phyloP scores from a whole-genome alignment of 73 alveolate genomes.

The Chromera velia region DNA sequence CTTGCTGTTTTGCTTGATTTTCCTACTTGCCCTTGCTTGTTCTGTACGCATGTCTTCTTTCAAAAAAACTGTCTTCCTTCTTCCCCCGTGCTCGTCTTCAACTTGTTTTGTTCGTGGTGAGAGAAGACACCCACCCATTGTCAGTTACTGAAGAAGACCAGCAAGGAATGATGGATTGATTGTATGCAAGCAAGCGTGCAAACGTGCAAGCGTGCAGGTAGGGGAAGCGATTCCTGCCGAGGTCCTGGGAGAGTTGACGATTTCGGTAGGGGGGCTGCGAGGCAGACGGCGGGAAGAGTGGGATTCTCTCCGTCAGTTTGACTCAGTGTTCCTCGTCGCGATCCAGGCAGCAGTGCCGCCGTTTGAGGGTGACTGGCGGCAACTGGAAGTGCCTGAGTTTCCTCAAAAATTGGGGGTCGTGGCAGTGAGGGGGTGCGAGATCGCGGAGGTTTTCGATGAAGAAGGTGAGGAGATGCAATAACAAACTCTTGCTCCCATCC shows the following conservation, averaged over 20 bases:
- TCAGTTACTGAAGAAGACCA: too few relatives aligned
- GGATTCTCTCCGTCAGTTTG: conserved; percentile 61
- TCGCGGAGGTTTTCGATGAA: conserved; percentile 58
- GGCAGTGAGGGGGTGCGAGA: conserved; percentile 50
- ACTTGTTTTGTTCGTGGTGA: too few relatives aligned
- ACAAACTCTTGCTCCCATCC: neutral
- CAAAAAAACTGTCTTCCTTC: too few relatives aligned
- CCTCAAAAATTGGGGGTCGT: conserved; percentile 23
- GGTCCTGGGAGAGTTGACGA: conserved; percentile 58
- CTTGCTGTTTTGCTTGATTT: too few relatives aligned
- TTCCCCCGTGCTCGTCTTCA: too few relatives aligned
- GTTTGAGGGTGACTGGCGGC: conserved; percentile 16
- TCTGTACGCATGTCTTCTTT: too few relatives aligned
- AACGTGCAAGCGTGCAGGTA: conserved; percentile 8
- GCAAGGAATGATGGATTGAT: neutral
- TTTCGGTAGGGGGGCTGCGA: conserved; percentile 53
- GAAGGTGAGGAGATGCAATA: conserved; percentile 38
- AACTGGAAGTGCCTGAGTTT: conserved; percentile 24
- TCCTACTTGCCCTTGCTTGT: too few relatives aligned
- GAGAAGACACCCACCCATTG: too few relatives aligned
- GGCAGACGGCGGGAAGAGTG: conserved; percentile 52
- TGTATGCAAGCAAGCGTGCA: neutral
- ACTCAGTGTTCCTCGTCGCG: conserved; percentile 55
- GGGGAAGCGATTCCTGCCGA: conserved; percentile 63
- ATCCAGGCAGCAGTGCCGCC: conserved; percentile 24